phyloP scores from a whole-genome alignment of 2,329 filamentous ascomycete species.

The Diplocarpon mali region DNA sequence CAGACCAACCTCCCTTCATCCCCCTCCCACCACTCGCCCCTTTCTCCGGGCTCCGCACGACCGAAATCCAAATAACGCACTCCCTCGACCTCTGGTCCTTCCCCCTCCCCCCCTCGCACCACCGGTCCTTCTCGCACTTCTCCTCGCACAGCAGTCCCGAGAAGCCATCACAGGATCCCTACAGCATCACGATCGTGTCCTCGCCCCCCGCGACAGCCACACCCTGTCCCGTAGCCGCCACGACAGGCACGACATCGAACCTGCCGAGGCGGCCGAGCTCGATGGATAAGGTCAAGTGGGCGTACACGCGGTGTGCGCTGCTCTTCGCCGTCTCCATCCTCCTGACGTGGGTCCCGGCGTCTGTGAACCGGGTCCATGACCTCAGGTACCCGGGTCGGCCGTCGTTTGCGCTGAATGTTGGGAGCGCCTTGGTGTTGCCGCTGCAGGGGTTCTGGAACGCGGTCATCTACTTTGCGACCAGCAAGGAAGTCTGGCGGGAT shows the following conservation, averaged over 20 bases:
- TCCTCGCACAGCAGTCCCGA: background rate
- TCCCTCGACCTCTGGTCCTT: background rate
- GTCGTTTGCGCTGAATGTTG: slow-evolving; percentile 52
- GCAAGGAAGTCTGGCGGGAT: slow-evolving; percentile 48
- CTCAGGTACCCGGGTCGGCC: slow-evolving; percentile 43
- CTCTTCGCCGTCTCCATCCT: slow-evolving; percentile 61
- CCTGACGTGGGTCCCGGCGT: slow-evolving; percentile 66
- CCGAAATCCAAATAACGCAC: slow-evolving; percentile 17
- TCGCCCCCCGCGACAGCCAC: background rate
- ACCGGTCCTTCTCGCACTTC: background rate
- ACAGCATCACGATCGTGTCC: slow-evolving; percentile 3
- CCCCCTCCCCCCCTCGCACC: background rate
- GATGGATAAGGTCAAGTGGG: slow-evolving; percentile 52
- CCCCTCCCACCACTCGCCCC: background rate
- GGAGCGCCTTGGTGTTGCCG: slow-evolving; percentile 62
- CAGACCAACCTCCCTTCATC: background rate
- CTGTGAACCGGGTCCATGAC: slow-evolving; percentile 63
- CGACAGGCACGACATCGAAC: background rate
- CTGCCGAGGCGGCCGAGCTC: background rate
- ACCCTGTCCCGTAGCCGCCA: background rate
- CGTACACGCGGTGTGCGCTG: slow-evolving; percentile 57
- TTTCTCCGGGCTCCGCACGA: slow-evolving; percentile 14
- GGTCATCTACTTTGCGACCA: slow-evolving; percentile 62
- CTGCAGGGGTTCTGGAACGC: slow-evolving; percentile 79
- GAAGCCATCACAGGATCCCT: background rate